Percentiles rank a stretch among this genome's conserved stretches.
These are phyloP conservation scores for Zychaea mexicana DNA, from an alignment of 371 early-diverging fungal species.

Conservation along the genomic window DNA sequence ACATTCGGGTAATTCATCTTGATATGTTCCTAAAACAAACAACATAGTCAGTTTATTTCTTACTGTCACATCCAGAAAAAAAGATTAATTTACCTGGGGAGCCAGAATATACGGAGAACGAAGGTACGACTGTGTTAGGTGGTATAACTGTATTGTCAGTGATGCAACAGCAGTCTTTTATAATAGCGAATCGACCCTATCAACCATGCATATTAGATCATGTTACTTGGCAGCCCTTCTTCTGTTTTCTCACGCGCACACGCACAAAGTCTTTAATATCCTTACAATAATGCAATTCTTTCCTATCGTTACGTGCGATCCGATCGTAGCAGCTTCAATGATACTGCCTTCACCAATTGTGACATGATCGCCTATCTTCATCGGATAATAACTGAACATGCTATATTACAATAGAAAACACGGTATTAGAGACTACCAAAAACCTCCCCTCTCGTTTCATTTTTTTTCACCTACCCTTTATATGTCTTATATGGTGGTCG, in stretches of 20 bases:
- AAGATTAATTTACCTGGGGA: constrained; percentile 64
- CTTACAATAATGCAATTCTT: constrained; percentile 91
- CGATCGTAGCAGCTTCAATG: constrained; percentile 93
- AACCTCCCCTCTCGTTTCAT: neutral
- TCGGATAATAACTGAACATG: constrained; percentile 89
- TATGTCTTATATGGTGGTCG: constrained; percentile 95
- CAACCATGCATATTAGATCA: too few relatives aligned
- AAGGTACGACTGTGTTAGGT: constrained; percentile 90
- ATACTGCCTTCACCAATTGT: constrained; percentile 88
- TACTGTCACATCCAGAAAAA: neutral
- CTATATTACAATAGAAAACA: constrained; percentile 24
- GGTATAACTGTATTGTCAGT: constrained; percentile 92
- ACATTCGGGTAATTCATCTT: constrained; percentile 85
- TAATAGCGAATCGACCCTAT: constrained; percentile 92
- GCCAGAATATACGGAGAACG: constrained; percentile 85
- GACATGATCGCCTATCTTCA: constrained; percentile 94
- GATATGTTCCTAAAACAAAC: constrained; percentile 52
- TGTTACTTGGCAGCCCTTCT: too few relatives aligned
- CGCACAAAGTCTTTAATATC: neutral
- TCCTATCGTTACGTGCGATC: constrained; percentile 89
- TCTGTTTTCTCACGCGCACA: too few relatives aligned
- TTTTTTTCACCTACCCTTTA: constrained; percentile 82
- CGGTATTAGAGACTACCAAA: neutral
- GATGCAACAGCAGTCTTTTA: constrained; percentile 91
- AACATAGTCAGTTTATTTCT: neutral